Base-by-base conservation (phyloP, 75 land plant genomes). In the Pinus albicaulis region DNA sequence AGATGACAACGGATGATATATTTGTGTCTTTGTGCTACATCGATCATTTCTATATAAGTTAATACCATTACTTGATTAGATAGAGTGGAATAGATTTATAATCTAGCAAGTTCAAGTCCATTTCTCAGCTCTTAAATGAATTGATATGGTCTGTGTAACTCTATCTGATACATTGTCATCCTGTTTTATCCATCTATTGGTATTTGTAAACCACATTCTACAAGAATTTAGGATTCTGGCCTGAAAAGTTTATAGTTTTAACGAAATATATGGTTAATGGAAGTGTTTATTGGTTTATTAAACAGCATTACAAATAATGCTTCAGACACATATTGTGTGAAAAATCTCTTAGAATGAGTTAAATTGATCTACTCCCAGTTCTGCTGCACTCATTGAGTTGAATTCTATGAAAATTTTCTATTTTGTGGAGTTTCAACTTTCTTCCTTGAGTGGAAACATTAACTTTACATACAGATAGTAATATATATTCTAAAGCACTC, bases 231-330 rank as follows among this genome's bases (percentile, higher is more conserved):
- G 7, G 31, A 16, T 31, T 34, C 34, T 31, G 34, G 41, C 41
- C 16, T 7, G 68, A 31, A 64, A 64, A 4, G 7, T 5, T 31
- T 24, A 34, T 13, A 0, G 41, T 31, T 31, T 6, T 48, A 48
- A 48, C 8, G 52, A 48, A 48, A 48, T 8, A 48, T 48, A 8
- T 48, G 11, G 52, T 48, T 48, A 64, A 64, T 17, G 68, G 2
- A 34, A 15, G 19, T 15, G 16, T 62, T 62, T 64, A 64, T 64
- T 64, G 68, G 68, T 28, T 28, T 38, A 64, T 62, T 62, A 64
- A 64, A 16, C 34, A 7, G 31, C 20, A 64, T 31, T 64, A 19
- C 52, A 38, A 36, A 2, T 66, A 19, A 19, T 38, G 38, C 7
- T 36, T 38, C 20, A 44, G 48, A n/a, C 48, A 36, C 0, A 68